A percentile compares a stretch with the other conserved stretches of the same genome.
These are phyloP conservation scores for Vaccinium macrocarpon DNA, from an alignment of 148 eudicot species.

Conservation along the genomic window DNA sequence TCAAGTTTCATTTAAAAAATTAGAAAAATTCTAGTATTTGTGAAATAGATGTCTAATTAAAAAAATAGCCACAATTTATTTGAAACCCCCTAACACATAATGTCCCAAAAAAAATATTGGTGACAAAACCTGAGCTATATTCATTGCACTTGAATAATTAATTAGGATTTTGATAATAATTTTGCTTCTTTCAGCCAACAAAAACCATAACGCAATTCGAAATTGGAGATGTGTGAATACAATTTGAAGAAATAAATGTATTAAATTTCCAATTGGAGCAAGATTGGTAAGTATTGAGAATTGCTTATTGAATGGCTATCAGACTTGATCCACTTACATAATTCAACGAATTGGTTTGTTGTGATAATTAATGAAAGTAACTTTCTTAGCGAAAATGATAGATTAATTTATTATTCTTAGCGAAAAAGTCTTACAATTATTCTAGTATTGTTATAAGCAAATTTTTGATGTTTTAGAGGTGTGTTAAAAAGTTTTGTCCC, in stretches of 20 bases:
- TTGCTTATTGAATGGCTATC: not conserved
- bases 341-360: not conserved
- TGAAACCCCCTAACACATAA: not conserved
- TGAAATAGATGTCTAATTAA: not conserved
- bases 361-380: not conserved
- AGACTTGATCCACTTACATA: not conserved
- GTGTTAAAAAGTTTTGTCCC: no score
- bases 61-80: not conserved
- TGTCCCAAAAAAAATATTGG: not conserved
- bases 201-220: not conserved
- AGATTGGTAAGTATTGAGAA: not conserved
- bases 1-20: no score
- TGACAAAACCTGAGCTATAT: not conserved
- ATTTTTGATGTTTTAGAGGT: no score
- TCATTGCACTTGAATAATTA: not conserved
- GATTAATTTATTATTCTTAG: no score
- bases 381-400: not conserved
- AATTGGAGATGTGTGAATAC: not conserved
- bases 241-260: not conserved
- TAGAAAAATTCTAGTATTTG: not conserved
- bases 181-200: not conserved
- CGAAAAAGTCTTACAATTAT: no score
- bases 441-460: no score
- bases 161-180: not conserved
- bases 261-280: not conserved